Evolutionary conservation across 805 yeast species (phyloP).

Genomic region (Kuraishia piskuri): DNA sequence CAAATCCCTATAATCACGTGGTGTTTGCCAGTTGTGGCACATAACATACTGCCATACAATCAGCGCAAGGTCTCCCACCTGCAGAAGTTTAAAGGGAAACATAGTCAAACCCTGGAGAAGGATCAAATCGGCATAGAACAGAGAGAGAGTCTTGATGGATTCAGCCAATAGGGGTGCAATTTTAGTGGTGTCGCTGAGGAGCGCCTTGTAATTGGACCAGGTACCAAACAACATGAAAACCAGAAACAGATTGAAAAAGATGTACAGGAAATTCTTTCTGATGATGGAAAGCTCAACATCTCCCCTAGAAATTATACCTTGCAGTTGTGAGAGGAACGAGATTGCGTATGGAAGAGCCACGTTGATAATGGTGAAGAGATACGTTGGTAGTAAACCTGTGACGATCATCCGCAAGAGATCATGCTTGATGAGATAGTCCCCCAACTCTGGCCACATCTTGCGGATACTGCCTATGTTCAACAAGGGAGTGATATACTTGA

Average conservation of each 20-base stretch:
- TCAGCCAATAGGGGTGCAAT: conserved; percentile 47
- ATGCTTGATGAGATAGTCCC: conserved; percentile 40
- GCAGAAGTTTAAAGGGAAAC: conserved; percentile 50
- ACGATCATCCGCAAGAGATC: conserved; percentile 45
- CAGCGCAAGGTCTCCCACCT: conserved; percentile 43
- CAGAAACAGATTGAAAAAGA: conserved; percentile 51
- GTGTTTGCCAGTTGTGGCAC: conserved; percentile 31
- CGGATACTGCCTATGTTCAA: conserved; percentile 46
- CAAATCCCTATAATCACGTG: conserved; percentile 40
- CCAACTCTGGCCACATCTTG: conserved; percentile 52
- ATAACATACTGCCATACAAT: conserved; percentile 32
- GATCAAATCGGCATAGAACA: conserved; percentile 52
- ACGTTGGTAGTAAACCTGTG: conserved; percentile 56
- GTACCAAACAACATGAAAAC: conserved; percentile 58
- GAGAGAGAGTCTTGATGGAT: conserved; percentile 40
- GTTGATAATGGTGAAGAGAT: conserved; percentile 47
- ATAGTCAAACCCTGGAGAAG: conserved; percentile 62
- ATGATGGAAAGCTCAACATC: conserved; percentile 51
- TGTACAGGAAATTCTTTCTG: conserved; percentile 50
- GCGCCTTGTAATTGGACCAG: conserved; percentile 48
- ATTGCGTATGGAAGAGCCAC: conserved; percentile 47
- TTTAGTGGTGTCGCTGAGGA: conserved; percentile 49
- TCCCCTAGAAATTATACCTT: conserved; percentile 48
- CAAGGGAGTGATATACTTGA: conserved; percentile 47
- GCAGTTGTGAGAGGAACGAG: conserved; percentile 37